These are phyloP conservation scores for Fraxinus baroniana DNA, from an alignment of 305 asterid genomes.

Conservation along the genomic window DNA sequence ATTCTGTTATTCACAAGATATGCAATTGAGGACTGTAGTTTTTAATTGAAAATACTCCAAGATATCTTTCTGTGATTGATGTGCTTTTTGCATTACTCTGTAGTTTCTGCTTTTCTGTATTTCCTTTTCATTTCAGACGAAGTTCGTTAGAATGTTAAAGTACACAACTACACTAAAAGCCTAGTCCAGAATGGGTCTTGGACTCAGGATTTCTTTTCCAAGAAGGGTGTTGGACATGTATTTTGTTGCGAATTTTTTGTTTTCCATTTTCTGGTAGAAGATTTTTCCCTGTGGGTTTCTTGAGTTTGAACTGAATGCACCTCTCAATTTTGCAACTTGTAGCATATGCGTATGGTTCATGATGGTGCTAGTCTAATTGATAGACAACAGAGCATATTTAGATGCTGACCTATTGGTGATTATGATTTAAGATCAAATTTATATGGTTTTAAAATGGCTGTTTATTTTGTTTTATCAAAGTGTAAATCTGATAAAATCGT, in stretches of 20 bases:
- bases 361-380: neutral
- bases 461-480: neutral
- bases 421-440: neutral
- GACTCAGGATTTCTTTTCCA: neutral
- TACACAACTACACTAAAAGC: neutral
- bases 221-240: neutral
- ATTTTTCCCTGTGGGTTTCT: neutral
- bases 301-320: neutral
- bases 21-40: neutral
- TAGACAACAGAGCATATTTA: neutral
- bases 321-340: neutral
- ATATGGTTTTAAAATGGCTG: neutral
- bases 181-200: neutral
- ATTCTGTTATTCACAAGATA: neutral
- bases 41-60: neutral
- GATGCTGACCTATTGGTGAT: neutral
- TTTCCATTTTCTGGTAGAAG: neutral
- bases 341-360: neutral
- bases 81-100: neutral
- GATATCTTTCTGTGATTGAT: neutral
- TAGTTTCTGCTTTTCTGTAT: neutral
- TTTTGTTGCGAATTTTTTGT: neutral
- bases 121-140: neutral
- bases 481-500: neutral
- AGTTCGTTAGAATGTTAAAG: neutral